A percentile compares a stretch with the other conserved stretches of the same genome.
Conservation (phyloP, 768 basidiomycete species). For the Rickenella mellea region DNA sequence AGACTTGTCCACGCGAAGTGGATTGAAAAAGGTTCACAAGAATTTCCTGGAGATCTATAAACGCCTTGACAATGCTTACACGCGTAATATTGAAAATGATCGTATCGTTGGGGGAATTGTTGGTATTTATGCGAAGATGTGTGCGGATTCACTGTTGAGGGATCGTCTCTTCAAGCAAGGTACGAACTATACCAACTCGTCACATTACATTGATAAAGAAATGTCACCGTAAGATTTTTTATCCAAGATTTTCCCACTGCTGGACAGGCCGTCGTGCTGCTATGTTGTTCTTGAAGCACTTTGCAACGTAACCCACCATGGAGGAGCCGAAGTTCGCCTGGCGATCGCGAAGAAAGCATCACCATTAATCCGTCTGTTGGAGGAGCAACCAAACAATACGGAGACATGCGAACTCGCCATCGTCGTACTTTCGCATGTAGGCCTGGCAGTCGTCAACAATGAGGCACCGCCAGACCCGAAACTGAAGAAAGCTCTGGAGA, state of each 20-base stretch:
- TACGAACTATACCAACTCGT: constrained; percentile 11
- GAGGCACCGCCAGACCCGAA: constrained; percentile 25
- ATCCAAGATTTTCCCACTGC: constrained; percentile 44
- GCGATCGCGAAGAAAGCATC: constrained; percentile 40
- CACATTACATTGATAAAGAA: neutral
- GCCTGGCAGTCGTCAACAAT: constrained; percentile 33
- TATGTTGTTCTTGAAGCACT: constrained; percentile 47
- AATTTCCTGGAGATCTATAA: constrained; percentile 45
- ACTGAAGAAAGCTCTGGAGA: constrained; percentile 30
- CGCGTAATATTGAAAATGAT: constrained; percentile 30
- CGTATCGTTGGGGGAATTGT: constrained; percentile 47
- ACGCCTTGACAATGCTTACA: constrained; percentile 40
- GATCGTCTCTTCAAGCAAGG: constrained; percentile 52
- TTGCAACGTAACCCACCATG: constrained; percentile 52
- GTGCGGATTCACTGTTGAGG: constrained; percentile 46
- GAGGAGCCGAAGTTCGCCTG: constrained; percentile 36
- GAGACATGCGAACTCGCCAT: constrained; percentile 41
- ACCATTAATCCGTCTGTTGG: constrained; percentile 33
- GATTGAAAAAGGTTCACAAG: constrained; percentile 52
- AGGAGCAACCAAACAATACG: constrained; percentile 41
- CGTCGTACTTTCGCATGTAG: constrained; percentile 41
- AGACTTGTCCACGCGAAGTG: constrained; percentile 50
- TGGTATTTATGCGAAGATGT: constrained; percentile 58
- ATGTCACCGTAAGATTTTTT: constrained; percentile 34
- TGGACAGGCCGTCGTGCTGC: constrained; percentile 37